Conservation (phyloP, 1,284 basidiomycete species). For the Sanghuangporus sanghuang region DNA sequence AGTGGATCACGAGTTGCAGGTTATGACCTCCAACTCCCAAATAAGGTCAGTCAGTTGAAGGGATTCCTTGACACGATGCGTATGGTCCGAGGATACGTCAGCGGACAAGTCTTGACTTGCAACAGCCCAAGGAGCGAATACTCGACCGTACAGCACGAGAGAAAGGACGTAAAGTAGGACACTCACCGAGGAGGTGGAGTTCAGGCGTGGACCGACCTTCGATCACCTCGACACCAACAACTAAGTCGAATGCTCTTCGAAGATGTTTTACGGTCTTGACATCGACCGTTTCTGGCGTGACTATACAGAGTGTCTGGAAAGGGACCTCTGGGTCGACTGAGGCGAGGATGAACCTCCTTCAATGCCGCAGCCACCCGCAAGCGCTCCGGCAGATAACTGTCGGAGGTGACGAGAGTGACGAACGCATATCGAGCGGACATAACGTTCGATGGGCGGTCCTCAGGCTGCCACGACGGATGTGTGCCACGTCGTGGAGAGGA, state of each 20-base stretch:
- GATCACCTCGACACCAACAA: constrained; percentile 89
- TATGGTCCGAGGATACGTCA: not conserved
- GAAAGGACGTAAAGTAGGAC: not conserved
- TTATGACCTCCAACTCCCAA: not conserved
- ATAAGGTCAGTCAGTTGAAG: not conserved
- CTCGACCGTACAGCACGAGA: not conserved
- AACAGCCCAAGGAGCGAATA: not conserved
- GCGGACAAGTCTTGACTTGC: not conserved
- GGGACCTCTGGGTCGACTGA: constrained; percentile 48
- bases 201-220: constrained; percentile 58
- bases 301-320: constrained; percentile 88
- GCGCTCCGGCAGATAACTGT: constrained; percentile 91
- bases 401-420: constrained; percentile 85
- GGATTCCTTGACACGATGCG: not conserved
- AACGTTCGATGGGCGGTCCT: not conserved
- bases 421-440: constrained; percentile 74
- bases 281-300: constrained; percentile 89
- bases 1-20: constrained; percentile 3
- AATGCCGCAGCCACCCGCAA: constrained; percentile 83
- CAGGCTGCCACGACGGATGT: not conserved
- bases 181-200: constrained; percentile 80
- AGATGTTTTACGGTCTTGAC: constrained; percentile 82
- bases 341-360: constrained; percentile 68
- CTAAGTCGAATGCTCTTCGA: constrained; percentile 76
- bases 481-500: not conserved